These are phyloP conservation scores for Moricandia moricandioides DNA, from an alignment of 345 rosid genomes.

Conservation along the genomic window DNA sequence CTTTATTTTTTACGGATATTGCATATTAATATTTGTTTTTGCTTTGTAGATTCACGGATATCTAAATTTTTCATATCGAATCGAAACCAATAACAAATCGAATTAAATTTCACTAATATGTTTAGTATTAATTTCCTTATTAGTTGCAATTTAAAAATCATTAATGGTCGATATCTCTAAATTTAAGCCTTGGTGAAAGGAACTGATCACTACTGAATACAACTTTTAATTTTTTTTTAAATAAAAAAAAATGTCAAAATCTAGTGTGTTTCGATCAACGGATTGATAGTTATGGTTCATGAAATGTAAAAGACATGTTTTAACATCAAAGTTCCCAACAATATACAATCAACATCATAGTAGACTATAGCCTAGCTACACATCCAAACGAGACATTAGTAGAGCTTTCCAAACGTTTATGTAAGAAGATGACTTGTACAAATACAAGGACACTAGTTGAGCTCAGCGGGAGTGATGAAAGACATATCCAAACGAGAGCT, in stretches of 20 bases:
- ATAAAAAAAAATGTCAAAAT: no score
- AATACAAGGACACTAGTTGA: conserved; percentile 24
- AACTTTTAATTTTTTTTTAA: neutral
- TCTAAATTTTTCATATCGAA: no score
- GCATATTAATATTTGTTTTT: no score
- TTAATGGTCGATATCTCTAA: neutral
- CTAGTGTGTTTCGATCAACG: neutral
- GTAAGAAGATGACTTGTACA: conserved; percentile 20
- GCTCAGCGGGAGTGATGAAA: conserved; percentile 16
- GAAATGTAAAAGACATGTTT: neutral
- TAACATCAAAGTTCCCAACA: neutral
- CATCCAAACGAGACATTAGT: neutral
- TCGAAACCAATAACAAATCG: no score
- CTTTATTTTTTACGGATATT: no score
- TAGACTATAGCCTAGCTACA: neutral
- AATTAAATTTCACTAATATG: no score
- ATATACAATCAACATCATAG: neutral
- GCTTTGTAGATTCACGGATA: no score
- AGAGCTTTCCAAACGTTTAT: conserved; percentile 14
- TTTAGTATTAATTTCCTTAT: neutral
- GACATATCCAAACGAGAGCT: conserved; percentile 20
- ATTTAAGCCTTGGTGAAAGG: neutral
- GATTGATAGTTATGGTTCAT: neutral
- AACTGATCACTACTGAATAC: neutral
- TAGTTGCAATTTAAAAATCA: neutral